These are phyloP conservation scores for Sclerotinia borealis DNA, from an alignment of 2,329 filamentous ascomycete genomes.

Conservation along the genomic window DNA sequence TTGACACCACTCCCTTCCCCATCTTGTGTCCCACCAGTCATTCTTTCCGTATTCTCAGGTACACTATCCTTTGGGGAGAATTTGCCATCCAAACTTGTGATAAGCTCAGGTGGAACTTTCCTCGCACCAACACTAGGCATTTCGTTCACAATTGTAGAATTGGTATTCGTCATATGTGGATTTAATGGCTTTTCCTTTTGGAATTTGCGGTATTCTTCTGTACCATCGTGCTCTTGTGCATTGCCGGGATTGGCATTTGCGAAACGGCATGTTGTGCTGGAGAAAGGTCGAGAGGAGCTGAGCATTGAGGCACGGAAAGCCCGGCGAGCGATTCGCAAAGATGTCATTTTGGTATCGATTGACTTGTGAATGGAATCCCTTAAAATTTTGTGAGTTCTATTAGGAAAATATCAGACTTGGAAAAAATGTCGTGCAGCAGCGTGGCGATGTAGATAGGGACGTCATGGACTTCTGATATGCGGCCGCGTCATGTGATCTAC, in stretches of 20 bases:
- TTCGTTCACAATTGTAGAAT: constrained; percentile 55
- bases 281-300: constrained; percentile 1
- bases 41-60: constrained; percentile 57
- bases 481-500: neutral
- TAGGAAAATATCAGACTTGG: neutral
- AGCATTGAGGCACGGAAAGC: constrained; percentile 7
- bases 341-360: neutral
- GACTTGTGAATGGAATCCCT: neutral
- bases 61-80: constrained; percentile 54
- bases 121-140: constrained; percentile 54
- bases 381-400: neutral
- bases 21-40: constrained; percentile 58
- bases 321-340: constrained; percentile 4
- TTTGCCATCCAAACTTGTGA: constrained; percentile 49
- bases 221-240: constrained; percentile 42
- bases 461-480: neutral
- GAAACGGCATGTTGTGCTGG: constrained; percentile 8
- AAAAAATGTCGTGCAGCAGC: neutral
- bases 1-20: constrained; percentile 42
- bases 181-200: constrained; percentile 54
- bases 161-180: constrained; percentile 58
- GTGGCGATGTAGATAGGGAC: neutral
- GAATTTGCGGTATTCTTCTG: constrained; percentile 46
- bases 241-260: constrained; percentile 22
- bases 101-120: constrained; percentile 52